A percentile compares a stretch with the other conserved stretches of the same genome.
Conservation (phyloP, 1,284 basidiomycete genomes). For the Neonothopanus nambi region DNA sequence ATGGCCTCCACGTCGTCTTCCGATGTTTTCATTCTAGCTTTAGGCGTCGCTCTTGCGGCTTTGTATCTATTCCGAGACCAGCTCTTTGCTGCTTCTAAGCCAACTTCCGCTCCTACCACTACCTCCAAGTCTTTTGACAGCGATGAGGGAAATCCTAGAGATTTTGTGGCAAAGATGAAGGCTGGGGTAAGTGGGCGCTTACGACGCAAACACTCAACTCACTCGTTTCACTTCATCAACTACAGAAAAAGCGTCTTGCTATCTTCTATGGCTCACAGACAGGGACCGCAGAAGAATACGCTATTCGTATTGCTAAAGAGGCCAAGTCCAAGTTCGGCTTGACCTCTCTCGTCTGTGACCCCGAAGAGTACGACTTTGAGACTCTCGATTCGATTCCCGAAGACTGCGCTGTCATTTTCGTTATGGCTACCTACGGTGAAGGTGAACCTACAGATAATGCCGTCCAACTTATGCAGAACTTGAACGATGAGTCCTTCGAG, state of each 20-base stretch:
- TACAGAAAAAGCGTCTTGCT: conserved; percentile 89
- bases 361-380: conserved; percentile 97
- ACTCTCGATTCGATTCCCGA: conserved; percentile 91
- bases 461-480: conserved; percentile 91
- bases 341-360: conserved; percentile 91
- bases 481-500: conserved; percentile 84
- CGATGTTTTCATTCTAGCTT: conserved; percentile 66
- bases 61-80: conserved; percentile 80
- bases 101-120: conserved; percentile 50
- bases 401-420: conserved; percentile 87
- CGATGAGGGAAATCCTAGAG: conserved; percentile 73
- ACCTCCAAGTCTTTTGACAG: conserved; percentile 53
- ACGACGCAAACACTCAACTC: not conserved
- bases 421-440: conserved; percentile 98
- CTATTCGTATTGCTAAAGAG: conserved; percentile 91
- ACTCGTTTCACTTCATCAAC: not conserved
- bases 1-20: conserved; percentile 57
- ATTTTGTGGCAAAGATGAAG: conserved; percentile 91
- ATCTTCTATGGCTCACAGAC: conserved; percentile 98
- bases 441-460: conserved; percentile 99
- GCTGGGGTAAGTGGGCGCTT: conserved; percentile 63
- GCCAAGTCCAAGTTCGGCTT: conserved; percentile 93
- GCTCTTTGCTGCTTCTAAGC: conserved; percentile 63
- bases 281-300: conserved; percentile 95
- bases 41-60: conserved; percentile 72